Conservation (phyloP, 1,284 basidiomycete genomes). For the Trichosporon faecale region DNA sequence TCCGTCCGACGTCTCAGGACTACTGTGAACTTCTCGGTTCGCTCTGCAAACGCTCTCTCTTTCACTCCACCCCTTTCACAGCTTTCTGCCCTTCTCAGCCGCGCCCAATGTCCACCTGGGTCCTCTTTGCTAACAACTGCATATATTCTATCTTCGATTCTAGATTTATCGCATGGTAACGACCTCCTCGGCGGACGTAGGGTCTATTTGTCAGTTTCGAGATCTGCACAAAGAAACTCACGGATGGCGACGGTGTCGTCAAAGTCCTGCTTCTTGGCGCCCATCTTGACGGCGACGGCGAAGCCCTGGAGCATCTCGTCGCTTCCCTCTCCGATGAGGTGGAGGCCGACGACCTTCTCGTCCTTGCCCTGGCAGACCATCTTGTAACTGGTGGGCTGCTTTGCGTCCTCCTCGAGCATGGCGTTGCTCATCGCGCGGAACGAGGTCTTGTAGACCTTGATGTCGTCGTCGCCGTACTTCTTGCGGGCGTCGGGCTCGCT, state of each 20-base stretch:
- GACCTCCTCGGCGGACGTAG: conserved; percentile 51
- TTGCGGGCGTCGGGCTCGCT: conserved; percentile 84
- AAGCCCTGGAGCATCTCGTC: conserved; percentile 92
- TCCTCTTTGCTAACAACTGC: too few species aligned
- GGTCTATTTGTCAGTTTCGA: conserved; percentile 33
- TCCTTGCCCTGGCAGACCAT: conserved; percentile 80
- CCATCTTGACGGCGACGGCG: conserved; percentile 93
- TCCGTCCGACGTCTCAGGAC: too few species aligned
- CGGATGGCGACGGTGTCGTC: conserved; percentile 87
- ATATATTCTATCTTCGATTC: neutral
- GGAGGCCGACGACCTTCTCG: conserved; percentile 90
- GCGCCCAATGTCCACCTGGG: too few species aligned
- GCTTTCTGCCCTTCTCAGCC: too few species aligned
- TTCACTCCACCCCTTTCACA: too few species aligned
- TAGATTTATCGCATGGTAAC: conserved; percentile 41
- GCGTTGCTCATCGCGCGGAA: conserved; percentile 86
- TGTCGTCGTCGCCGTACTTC: conserved; percentile 76
- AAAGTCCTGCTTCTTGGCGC: conserved; percentile 76
- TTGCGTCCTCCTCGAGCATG: conserved; percentile 75
- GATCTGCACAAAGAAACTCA: conserved; percentile 34
- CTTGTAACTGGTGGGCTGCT: conserved; percentile 92
- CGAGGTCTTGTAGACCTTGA: conserved; percentile 78
- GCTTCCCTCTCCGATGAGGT: conserved; percentile 83
- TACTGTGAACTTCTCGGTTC: too few species aligned
- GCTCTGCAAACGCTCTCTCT: too few species aligned